Evolutionary conservation across 2,329 filamentous ascomycete genomes (phyloP).

Genomic region (Ustilaginoidea virens): DNA sequence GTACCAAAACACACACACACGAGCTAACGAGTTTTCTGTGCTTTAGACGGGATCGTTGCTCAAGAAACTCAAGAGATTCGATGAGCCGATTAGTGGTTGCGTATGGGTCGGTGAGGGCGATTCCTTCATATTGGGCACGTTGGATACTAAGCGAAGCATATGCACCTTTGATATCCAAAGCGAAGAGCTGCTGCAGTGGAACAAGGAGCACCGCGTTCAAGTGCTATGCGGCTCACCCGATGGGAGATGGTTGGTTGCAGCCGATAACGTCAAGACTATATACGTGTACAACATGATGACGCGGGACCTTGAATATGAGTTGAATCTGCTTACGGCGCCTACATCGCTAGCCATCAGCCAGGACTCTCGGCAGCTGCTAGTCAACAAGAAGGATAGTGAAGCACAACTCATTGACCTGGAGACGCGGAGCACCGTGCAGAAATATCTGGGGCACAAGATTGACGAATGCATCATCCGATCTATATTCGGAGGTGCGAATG

Average conservation of each 20-base stretch:
- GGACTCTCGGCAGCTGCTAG: conserved; percentile 67
- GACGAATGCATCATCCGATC: conserved; percentile 68
- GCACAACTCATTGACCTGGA: conserved; percentile 67
- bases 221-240: conserved; percentile 74
- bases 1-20: no score
- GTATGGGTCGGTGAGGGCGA: conserved; percentile 74
- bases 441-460: conserved; percentile 61
- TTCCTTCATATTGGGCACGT: conserved; percentile 64
- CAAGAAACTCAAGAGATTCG: conserved; percentile 51
- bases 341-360: conserved; percentile 70
- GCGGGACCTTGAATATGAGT: conserved; percentile 58
- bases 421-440: conserved; percentile 54
- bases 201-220: conserved; percentile 58
- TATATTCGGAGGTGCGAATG: conserved; percentile 74
- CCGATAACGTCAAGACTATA: conserved; percentile 54
- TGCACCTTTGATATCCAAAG: conserved; percentile 56
- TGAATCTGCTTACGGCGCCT: conserved; percentile 48
- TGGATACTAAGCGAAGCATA: conserved; percentile 51
- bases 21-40: no score
- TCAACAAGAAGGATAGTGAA: conserved; percentile 66
- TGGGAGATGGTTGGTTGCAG: conserved; percentile 64
- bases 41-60: conserved; percentile 46
- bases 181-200: conserved; percentile 48
- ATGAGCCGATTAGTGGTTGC: conserved; percentile 75
- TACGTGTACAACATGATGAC: conserved; percentile 72